Conservation (phyloP, 352 stramenopile species). For the Phytophthora chlamydospora region DNA sequence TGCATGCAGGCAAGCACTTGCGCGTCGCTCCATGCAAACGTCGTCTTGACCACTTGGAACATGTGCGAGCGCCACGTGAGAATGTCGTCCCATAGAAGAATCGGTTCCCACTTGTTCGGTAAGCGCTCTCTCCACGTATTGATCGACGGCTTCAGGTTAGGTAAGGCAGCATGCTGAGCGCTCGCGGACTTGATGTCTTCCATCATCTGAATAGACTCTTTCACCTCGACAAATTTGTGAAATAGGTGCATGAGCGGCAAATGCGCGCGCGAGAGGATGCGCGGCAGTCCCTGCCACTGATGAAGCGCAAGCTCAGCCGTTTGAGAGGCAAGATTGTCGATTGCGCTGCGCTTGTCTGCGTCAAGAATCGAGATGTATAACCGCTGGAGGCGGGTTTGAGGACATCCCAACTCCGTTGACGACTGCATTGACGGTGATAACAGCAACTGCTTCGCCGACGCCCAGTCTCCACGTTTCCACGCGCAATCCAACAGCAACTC, state of each 20-base stretch:
- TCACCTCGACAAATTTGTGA: slow-evolving; percentile 93
- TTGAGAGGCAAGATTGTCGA: slow-evolving; percentile 73
- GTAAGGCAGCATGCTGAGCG: slow-evolving; percentile 73
- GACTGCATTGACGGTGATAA: slow-evolving; percentile 66
- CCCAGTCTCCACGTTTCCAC: slow-evolving; percentile 93
- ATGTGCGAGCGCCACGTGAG: slow-evolving; percentile 94
- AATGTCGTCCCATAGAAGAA: slow-evolving; percentile 94
- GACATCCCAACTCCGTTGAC: slow-evolving; percentile 67
- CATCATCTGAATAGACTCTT: slow-evolving; percentile 94
- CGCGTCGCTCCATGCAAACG: slow-evolving; percentile 88
- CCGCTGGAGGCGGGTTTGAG: slow-evolving; percentile 79
- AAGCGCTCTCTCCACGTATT: slow-evolving; percentile 93
- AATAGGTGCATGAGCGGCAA: slow-evolving; percentile 88
- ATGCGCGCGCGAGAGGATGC: slow-evolving; percentile 76
- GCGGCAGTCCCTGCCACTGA: slow-evolving; percentile 90
- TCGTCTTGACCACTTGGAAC: slow-evolving; percentile 91
- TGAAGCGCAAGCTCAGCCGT: slow-evolving; percentile 84
- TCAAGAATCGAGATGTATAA: slow-evolving; percentile 91
- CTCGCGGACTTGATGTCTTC: slow-evolving; percentile 86
- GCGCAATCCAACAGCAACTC: slow-evolving; percentile 92
- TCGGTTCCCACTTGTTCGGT: slow-evolving; percentile 94
- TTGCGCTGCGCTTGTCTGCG: slow-evolving; percentile 71
- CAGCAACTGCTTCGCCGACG: slow-evolving; percentile 81
- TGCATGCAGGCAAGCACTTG: slow-evolving; percentile 91
- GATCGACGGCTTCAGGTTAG: slow-evolving; percentile 92